phyloP scores from a whole-genome alignment of 257 asterid genomes.

The Fraxinus quadrangulata region DNA sequence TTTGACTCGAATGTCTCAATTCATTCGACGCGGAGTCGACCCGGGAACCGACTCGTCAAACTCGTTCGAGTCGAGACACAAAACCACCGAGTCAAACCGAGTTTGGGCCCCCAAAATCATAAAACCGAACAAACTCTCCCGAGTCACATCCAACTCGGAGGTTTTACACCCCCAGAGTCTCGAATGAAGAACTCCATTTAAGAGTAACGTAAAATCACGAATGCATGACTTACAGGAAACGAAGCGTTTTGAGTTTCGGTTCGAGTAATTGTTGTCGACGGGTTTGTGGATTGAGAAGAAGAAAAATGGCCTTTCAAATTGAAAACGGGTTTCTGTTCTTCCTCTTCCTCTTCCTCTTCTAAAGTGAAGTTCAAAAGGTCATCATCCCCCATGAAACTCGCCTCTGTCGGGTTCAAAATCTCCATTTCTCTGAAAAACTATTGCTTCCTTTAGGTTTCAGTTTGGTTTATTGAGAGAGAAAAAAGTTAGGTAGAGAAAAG shows the following conservation, averaged over 20 bases:
- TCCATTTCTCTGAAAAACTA: slow-evolving; percentile 39
- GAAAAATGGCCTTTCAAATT: not conserved
- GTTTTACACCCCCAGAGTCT: not conserved
- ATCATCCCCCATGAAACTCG: slow-evolving; percentile 50
- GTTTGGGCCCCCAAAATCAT: not conserved
- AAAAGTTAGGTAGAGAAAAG: slow-evolving; percentile 12
- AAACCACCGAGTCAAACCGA: not conserved
- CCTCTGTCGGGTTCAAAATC: slow-evolving; percentile 40
- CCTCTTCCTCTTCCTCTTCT: slow-evolving; percentile 44
- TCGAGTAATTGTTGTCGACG: not conserved
- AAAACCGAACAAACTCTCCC: not conserved
- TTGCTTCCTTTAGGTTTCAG: slow-evolving; percentile 11
- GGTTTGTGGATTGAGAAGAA: not conserved
- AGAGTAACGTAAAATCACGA: not conserved
- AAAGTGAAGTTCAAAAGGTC: slow-evolving; percentile 73
- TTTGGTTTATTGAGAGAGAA: slow-evolving; percentile 19
- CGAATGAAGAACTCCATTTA: not conserved
- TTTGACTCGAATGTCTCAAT: slow-evolving; percentile 3
- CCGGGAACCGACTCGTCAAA: not conserved
- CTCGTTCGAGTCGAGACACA: not conserved
- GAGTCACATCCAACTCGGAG: not conserved
- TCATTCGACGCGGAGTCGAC: not conserved
- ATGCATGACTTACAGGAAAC: slow-evolving; percentile 1
- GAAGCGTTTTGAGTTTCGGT: not conserved
- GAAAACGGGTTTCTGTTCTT: slow-evolving; percentile 16